These are phyloP conservation scores for Chaetomium sp. DNA, from an alignment of 2,329 filamentous ascomycete species.

Conservation along the genomic window DNA sequence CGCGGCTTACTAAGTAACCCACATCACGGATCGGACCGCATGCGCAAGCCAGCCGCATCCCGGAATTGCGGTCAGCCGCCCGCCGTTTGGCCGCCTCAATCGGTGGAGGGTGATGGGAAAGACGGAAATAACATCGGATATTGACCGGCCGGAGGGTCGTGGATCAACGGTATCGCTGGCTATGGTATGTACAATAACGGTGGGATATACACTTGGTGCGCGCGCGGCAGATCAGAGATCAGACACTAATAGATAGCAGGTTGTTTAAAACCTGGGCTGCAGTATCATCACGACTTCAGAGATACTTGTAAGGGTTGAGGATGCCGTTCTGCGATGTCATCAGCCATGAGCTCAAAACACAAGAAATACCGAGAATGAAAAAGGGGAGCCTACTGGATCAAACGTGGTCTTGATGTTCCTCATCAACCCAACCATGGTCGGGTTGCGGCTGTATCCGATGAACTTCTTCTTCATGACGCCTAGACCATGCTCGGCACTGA, in stretches of 20 bases:
- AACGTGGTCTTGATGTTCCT: slow-evolving; percentile 92
- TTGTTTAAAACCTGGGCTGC: background rate
- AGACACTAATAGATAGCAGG: background rate
- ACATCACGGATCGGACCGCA: background rate
- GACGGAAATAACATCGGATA: background rate
- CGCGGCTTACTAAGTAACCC: background rate
- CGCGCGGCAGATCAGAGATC: background rate
- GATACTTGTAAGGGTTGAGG: slow-evolving; percentile 99
- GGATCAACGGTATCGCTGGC: background rate
- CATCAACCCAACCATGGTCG: slow-evolving; percentile 88
- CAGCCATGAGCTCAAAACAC: background rate
- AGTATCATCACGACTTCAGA: slow-evolving; percentile 48
- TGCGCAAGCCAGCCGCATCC: background rate
- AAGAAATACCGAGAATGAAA: background rate
- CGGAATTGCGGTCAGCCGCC: background rate
- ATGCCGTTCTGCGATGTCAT: slow-evolving; percentile 74
- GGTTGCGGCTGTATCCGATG: slow-evolving; percentile 87
- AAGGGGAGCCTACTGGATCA: slow-evolving; percentile 72
- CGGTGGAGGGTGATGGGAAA: too few species aligned
- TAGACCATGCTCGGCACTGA: slow-evolving; percentile 94
- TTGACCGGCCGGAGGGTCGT: background rate
- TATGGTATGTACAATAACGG: slow-evolving; percentile 14
- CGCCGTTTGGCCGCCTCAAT: background rate
- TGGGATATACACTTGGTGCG: background rate
- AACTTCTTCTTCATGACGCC: slow-evolving; percentile 95